Evolutionary conservation across 148 eudicot genomes (phyloP), one percentile per base, ranked within the genome.

Genomic region (Fallopia convolvulus): DNA sequence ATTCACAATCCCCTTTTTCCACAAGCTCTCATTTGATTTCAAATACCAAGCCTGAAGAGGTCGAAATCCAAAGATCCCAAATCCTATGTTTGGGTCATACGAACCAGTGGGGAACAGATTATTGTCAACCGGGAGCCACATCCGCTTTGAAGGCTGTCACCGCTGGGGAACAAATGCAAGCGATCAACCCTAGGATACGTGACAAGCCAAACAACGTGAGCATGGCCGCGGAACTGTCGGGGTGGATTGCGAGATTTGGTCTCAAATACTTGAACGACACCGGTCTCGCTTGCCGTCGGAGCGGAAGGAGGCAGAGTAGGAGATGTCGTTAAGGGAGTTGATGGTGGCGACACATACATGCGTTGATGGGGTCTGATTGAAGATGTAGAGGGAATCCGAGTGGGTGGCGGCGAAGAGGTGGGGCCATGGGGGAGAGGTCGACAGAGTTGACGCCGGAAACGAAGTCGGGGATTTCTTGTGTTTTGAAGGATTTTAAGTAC

Each of bases 401-500:
- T 26, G 30, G 30, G 30, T 26, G 0, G 48, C 1, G 0, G 94
- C 91, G 76, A 97, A 89, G 81, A 92, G n/a, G n/a, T n/a, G n/a
- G n/a, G n/a, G n/a, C n/a, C n/a, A n/a, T n/a, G n/a, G n/a, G n/a
- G n/a, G n/a, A n/a, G n/a, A n/a, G 92, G 30, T 82, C 70, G 6
- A 94, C 33, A 12, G 93, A 90, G 42, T 90, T 86, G 17, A 92
- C 79, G 61, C 93, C 85, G 75, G 84, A 84, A 21, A 82, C 42
- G 17, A 91, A 80, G 80, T 84, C 77, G 15, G 83, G 46, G 21
- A 84, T 82, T 44, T 77, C 75, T 8, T 81, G 85, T 77, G 87
- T 52, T 85, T 94, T 94, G 89, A 90, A 94, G 50, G 97, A 92
- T 82, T 80, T 85, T 93, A 94, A 94, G 83, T 82, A 90, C 42